Conservation (phyloP, 2,329 filamentous ascomycete species). For the Nannizziopsis barbatae region DNA sequence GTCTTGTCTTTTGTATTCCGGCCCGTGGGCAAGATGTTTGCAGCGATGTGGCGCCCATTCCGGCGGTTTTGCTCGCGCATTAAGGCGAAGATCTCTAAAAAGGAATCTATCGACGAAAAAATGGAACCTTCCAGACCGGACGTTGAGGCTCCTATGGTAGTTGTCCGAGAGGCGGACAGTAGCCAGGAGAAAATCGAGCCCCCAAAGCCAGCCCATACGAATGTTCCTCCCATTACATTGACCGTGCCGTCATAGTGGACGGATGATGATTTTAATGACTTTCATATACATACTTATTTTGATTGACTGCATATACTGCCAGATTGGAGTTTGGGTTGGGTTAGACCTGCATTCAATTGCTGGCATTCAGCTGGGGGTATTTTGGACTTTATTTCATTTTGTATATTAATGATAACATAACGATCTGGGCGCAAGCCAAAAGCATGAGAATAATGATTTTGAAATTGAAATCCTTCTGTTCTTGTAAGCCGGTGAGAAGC, state of each 20-base stretch:
- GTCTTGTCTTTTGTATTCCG: constrained; percentile 22
- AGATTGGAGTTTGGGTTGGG: too few species aligned
- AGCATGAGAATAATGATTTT: too few species aligned
- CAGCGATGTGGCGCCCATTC: constrained; percentile 17
- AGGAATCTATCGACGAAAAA: constrained; percentile 14
- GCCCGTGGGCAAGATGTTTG: constrained; percentile 22
- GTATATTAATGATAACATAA: too few species aligned
- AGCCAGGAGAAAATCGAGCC: constrained; percentile 2
- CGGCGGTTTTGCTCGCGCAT: constrained; percentile 20
- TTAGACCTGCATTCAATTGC: too few species aligned
- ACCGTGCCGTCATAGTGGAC: constrained; percentile 24
- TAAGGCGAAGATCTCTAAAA: constrained; percentile 10
- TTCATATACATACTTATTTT: neutral
- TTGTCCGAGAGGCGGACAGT: neutral
- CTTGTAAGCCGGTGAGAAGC: too few species aligned
- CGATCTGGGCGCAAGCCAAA: too few species aligned
- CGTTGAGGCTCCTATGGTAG: constrained; percentile 10
- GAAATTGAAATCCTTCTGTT: too few species aligned
- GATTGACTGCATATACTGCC: neutral
- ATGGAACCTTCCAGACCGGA: constrained; percentile 13
- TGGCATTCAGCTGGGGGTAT: too few species aligned
- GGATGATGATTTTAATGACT: neutral
- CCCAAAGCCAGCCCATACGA: constrained; percentile 13
- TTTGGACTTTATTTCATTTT: too few species aligned
- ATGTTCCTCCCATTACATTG: constrained; percentile 31